phyloP scores from a whole-genome alignment of 805 yeast genomes.

The Ogataea paraovalis region DNA sequence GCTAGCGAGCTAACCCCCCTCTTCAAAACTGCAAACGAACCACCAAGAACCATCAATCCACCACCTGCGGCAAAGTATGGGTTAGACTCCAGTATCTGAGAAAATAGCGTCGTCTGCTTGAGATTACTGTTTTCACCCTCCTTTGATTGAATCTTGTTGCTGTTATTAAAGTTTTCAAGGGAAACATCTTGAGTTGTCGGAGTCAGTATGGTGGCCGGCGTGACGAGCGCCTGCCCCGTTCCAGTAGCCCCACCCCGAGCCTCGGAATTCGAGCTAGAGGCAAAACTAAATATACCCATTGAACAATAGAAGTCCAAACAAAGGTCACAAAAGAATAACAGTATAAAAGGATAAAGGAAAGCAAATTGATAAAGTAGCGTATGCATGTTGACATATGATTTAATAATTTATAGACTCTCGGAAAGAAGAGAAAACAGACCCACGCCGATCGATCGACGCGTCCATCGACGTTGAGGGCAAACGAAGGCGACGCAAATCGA shows the following conservation, averaged over 20 bases:
- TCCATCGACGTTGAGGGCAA: conserved; percentile 3
- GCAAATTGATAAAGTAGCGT: too few species aligned
- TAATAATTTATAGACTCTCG: too few species aligned
- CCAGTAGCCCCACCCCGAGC: neutral
- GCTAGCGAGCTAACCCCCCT: conserved; percentile 62
- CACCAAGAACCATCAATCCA: conserved; percentile 94
- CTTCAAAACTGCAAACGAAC: conserved; percentile 74
- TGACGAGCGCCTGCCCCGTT: neutral
- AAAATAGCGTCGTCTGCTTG: conserved; percentile 2
- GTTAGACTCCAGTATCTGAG: conserved; percentile 48
- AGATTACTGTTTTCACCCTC: too few species aligned
- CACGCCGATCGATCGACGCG: conserved; percentile 6
- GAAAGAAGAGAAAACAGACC: too few species aligned
- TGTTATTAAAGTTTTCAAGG: conserved; percentile 1
- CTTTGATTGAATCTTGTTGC: neutral
- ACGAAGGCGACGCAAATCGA: neutral
- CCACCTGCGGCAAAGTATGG: conserved; percentile 99
- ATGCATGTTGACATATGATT: too few species aligned
- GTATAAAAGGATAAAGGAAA: too few species aligned
- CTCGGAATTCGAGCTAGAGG: neutral
- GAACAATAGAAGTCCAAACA: too few species aligned
- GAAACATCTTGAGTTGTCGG: conserved; percentile 1
- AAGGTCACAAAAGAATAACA: too few species aligned
- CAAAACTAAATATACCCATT: neutral
- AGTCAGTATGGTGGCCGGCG: neutral